Conservation (phyloP, 1,139 yeast species). For the Saccharomycopsis crataegensis region DNA sequence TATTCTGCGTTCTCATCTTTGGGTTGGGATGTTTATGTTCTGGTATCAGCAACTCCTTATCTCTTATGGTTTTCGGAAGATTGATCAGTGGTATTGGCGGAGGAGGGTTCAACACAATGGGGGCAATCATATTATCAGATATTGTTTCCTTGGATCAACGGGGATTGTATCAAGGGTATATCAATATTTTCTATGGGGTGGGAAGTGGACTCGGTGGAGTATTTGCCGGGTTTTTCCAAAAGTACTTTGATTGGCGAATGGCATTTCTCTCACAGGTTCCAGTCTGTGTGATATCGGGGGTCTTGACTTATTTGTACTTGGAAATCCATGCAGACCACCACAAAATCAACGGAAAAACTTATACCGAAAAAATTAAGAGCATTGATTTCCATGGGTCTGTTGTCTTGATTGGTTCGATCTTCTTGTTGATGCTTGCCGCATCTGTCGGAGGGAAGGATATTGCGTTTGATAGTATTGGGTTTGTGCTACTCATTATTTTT, state of each 20-base stretch:
- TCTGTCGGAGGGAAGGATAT: no score
- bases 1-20: conserved; percentile 39
- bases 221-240: conserved; percentile 61
- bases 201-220: conserved; percentile 64
- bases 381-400: conserved; percentile 26
- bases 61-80: conserved; percentile 34
- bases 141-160: conserved; percentile 46
- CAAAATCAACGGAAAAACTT: conserved; percentile 27
- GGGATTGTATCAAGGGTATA: conserved; percentile 52
- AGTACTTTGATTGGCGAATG: conserved; percentile 64
- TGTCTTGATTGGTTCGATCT: no score
- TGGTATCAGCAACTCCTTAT: conserved; percentile 22
- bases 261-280: conserved; percentile 55
- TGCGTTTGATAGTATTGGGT: no score
- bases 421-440: no score
- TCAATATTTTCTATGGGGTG: conserved; percentile 50
- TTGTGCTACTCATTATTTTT: no score
- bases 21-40: conserved; percentile 43
- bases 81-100: conserved; percentile 52
- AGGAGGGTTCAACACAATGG: conserved; percentile 49
- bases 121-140: conserved; percentile 46
- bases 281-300: conserved; percentile 36
- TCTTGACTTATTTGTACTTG: conserved; percentile 31
- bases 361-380: conserved; percentile 34
- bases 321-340: conserved; percentile 34